phyloP scores from a whole-genome alignment of 169 alveolate genomes.

The Eimeria praecox region DNA sequence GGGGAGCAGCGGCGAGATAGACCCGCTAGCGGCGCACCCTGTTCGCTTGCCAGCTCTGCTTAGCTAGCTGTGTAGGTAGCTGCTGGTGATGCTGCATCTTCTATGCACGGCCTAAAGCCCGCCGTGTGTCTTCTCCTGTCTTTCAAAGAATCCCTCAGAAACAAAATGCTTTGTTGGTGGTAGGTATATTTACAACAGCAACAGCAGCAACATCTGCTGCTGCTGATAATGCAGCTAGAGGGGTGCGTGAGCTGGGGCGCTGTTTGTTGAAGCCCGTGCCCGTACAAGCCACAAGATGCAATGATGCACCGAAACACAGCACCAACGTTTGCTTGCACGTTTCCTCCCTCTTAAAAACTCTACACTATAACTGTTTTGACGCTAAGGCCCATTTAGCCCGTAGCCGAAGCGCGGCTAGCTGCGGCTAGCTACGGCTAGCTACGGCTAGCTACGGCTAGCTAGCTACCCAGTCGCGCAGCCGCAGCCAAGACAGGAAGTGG shows the following conservation, averaged over 20 bases:
- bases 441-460: conserved; percentile 5
- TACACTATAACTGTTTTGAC: not conserved
- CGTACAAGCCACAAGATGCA: not conserved
- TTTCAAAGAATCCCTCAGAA: not conserved
- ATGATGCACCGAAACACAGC: not conserved
- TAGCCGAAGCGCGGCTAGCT: not conserved
- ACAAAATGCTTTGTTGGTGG: not conserved
- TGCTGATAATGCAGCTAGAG: not conserved
- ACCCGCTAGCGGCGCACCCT: not conserved
- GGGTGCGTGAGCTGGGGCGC: not conserved
- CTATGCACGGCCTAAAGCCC: not conserved
- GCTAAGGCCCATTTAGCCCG: not conserved
- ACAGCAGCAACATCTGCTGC: not conserved
- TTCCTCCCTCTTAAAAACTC: not conserved
- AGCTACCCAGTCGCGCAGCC: not conserved
- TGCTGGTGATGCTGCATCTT: not conserved
- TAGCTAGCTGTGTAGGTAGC: not conserved
- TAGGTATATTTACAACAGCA: conserved; percentile 23
- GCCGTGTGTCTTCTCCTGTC: not conserved
- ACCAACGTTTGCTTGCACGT: not conserved
- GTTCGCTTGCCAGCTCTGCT: not conserved
- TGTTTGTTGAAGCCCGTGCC: not conserved
- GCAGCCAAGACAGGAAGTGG: not conserved
- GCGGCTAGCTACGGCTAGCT: not conserved
- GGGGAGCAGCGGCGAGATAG: not conserved